Conservation (phyloP, 176 grass and related monocot species). For the Luzula sylvatica region DNA sequence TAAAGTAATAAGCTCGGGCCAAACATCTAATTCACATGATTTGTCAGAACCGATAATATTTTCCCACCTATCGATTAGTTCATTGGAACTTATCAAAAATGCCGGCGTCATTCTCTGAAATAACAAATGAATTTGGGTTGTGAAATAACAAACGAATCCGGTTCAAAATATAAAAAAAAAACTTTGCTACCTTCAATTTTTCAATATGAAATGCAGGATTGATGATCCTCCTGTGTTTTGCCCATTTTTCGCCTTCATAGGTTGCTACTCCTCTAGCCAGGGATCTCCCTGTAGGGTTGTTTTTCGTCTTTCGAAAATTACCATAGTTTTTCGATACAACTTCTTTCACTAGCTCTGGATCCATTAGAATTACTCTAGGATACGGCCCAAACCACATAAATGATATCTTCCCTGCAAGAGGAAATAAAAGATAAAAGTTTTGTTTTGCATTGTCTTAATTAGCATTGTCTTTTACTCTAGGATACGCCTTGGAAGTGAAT, state of each 20-base stretch:
- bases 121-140: background rate
- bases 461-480: no score
- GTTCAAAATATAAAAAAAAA: no score
- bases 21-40: constrained; percentile 39
- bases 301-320: constrained; percentile 19
- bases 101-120: constrained; percentile 48
- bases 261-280: constrained; percentile 21
- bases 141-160: no score
- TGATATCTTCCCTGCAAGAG: constrained; percentile 30
- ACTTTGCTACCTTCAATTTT: constrained; percentile 37
- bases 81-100: constrained; percentile 39
- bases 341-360: constrained; percentile 32
- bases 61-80: constrained; percentile 41
- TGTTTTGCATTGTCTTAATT: no score
- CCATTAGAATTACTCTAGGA: constrained; percentile 27
- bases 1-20: constrained; percentile 51
- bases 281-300: background rate
- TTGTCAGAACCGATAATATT: constrained; percentile 6
- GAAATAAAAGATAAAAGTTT: background rate
- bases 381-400: constrained; percentile 43
- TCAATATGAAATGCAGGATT: constrained; percentile 58
- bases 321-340: constrained; percentile 32
- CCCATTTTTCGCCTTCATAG: constrained; percentile 53
- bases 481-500: no score
- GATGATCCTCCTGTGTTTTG: constrained; percentile 46